Evolutionary conservation across 306 rosid species (phyloP).

Genomic region (Prunus mume): DNA sequence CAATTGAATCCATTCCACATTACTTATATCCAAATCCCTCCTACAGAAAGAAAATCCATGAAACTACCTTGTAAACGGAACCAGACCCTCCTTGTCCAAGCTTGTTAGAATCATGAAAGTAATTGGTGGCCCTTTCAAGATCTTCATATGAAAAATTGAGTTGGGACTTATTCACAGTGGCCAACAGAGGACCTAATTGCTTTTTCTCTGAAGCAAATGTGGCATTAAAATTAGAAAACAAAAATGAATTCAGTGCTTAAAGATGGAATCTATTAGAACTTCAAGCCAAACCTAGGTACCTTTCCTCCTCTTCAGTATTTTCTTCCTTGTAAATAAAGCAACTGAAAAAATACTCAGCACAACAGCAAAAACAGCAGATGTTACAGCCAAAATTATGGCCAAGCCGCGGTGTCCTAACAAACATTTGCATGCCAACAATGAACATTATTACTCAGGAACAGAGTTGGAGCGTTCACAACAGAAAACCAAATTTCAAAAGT

Average conservation of each 20-base stretch:
- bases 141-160: conserved; percentile 57
- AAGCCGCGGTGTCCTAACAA: conserved; percentile 37
- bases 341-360: conserved; percentile 32
- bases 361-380: conserved; percentile 45
- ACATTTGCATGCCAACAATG: neutral
- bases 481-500: neutral
- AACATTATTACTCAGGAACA: neutral
- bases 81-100: conserved; percentile 90
- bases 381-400: conserved; percentile 35
- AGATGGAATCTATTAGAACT: neutral
- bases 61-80: conserved; percentile 60
- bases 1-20: conserved; percentile 6
- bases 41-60: neutral
- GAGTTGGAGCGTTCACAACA: neutral
- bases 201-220: conserved; percentile 41
- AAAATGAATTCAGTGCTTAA: conserved; percentile 3
- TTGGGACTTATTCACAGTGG: conserved; percentile 49
- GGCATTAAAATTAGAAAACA: neutral
- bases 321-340: conserved; percentile 49
- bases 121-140: conserved; percentile 70
- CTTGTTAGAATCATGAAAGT: conserved; percentile 51
- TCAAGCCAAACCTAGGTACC: conserved; percentile 33
- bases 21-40: neutral
- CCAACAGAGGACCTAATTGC: conserved; percentile 54
- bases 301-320: conserved; percentile 35